phyloP scores from a whole-genome alignment of 257 asterid genomes.

The Datura wrightii region DNA sequence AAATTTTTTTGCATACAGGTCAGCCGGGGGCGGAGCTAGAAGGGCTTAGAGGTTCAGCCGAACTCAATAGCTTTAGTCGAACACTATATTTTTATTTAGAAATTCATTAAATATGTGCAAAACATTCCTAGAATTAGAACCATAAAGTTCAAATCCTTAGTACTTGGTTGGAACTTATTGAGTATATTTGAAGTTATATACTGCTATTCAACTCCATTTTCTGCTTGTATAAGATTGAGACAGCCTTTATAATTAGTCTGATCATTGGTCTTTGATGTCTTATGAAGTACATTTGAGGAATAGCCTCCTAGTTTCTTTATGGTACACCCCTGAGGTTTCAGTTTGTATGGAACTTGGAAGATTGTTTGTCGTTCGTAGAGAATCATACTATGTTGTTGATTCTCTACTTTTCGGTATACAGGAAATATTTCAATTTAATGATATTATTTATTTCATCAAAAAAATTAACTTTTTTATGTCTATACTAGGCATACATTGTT shows the following conservation, averaged over 20 bases:
- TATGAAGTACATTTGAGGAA: neutral
- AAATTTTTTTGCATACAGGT: too few relatives aligned
- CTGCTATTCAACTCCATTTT: neutral
- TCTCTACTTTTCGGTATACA: neutral
- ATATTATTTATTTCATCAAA: neutral
- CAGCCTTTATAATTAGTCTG: neutral
- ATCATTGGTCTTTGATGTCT: neutral
- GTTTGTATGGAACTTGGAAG: neutral
- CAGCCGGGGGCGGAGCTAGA: too few relatives aligned
- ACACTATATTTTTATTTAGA: too few relatives aligned
- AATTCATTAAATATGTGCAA: too few relatives aligned
- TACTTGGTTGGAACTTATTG: neutral
- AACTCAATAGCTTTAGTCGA: too few relatives aligned
- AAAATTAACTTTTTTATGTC: neutral
- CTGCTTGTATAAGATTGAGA: neutral
- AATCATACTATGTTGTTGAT: neutral
- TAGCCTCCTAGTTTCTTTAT: neutral
- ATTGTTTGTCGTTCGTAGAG: neutral
- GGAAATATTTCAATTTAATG: neutral
- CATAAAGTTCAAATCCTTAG: neutral
- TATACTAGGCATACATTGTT: conserved; percentile 73
- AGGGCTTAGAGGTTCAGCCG: too few relatives aligned
- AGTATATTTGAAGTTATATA: neutral
- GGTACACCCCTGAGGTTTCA: neutral
- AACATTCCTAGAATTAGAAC: neutral